Evolutionary conservation across 306 rosid genomes (phyloP), one percentile per base, ranked within the genome.

Genomic region (Ochetophila trinervis): DNA sequence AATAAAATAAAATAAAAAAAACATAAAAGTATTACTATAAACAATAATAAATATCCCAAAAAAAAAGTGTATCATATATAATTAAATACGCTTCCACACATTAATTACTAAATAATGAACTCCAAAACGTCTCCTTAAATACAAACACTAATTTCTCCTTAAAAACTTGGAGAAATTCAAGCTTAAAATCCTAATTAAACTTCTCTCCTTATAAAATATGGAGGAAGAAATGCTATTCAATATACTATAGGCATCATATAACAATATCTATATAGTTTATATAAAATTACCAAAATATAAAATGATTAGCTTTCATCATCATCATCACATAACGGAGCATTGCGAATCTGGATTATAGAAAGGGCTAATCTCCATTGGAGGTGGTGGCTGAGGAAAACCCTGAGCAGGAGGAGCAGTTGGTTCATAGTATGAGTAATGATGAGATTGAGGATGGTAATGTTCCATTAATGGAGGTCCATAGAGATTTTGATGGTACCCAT

Each of bases 341-440:
- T 19, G 20, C 0, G 42, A 15, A 4, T 63, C 32, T 0, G 66
- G 45, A 64, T 64, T 58, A n/a, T 54, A 47, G 2, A 63, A 27
- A 27, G 32, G 51, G 55, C 32, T 53, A 19, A 42, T 15, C 17
- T 55, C 65, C 56, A 18, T 4, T 8, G 34, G 32, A 0, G 64
- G 65, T 16, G 70, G 69, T 2, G 68, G 64, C 32, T 71, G 76
- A 4, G 69, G 76, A 42, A 70, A 70, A 17, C 63, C 42, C 54
- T 1, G 54, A 1, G 3, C 18, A 2, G 18, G 21, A 14, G 54
- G 54, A 12, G 53, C 53, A 16, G 20, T 2, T 49, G 63, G 63
- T 17, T 35, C 48, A 9, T 18, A 59, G 49, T 8, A 59, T n/a
- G 23, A 1, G 18, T 19, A 17, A 5, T 5, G 18, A 60, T 40